Evolutionary conservation across 176 grass and related monocot genomes (phyloP), one percentile per base, ranked within the genome.

Genomic region (Lolium multiflorum): DNA sequence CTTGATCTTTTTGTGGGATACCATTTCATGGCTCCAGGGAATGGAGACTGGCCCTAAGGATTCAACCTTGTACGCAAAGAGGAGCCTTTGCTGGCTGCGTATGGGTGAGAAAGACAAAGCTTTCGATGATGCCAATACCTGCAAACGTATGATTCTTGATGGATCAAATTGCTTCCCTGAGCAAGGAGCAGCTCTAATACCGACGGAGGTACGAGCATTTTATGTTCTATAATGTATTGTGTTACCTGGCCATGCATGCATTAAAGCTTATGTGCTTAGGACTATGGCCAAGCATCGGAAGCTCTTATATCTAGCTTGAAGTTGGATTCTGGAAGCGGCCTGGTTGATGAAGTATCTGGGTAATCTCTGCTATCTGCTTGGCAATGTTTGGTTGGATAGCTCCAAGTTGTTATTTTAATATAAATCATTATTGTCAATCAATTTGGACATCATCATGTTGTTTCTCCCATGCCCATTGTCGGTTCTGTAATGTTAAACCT

Each of bases 1-100:
- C 5, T 41, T 2, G 38, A 3, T 41, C 2, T 2, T 41, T 64
- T 64, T 59, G 57, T 59, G 57, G 20, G 8, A 22, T 59, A 59
- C 20, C 57, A 59, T 59, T 59, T 26, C 24, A 64, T 64, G 61
- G 61, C 61, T 64, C 61, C 61, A 64, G 61, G 61, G 24, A 64
- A 64, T 64, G 24, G 60, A 63, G 22, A 13, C 60, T 63, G 60
- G 25, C 60, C 60, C 60, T 63, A 11, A 13, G 60, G 60, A 63
- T 63, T 63, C 60, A 63, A 26, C 60, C 22, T 63, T 63, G 60
- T 63, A 26, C n/a, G 60, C 59, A 61, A 61, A 61, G 59, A 61
- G 59, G 59, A 24, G n/a, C 59, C 59, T 61, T 61, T 61, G 59
- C 59, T 61, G 59, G 59, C n/a, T 61, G n/a, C 10, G 10, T 61